Base-by-base conservation (phyloP, 2,329 filamentous ascomycete genomes). In the Ceratocystis huliohia region DNA sequence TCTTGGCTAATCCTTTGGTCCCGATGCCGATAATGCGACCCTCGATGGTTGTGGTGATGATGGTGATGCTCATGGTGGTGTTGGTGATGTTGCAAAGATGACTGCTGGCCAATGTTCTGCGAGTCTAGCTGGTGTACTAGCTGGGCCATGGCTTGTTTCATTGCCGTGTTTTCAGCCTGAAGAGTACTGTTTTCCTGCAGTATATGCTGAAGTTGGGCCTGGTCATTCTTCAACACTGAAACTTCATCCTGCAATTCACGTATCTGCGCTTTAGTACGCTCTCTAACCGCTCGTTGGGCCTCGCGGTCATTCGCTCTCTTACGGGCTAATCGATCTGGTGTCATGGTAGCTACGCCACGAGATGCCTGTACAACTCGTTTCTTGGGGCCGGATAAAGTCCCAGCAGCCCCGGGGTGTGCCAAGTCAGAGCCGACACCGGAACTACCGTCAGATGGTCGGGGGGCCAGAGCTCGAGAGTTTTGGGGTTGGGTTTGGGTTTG, bases 241-340 rank as follows among this genome's bases (percentile, higher is more conserved):
- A 68, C 66, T 61, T 68, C 66, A 53, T 68, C 67, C 59, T 68
- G 67, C 68, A 94, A 79, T 5, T 76, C 78, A 73, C 93, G 88
- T 70, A 94, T 94, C 74, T 89, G 88, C 67, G 85, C 83, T 76
- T 87, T 90, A 33, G 89, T 94, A 66, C 90, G 84, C 77, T 93
- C 88, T 53, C 90, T 82, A 68, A 95, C 94, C 48, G 89, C 89
- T 62, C 90, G 83, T 74, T 96, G 90, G 37, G 90, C 91, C 75
- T 95, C 89, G 67, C 90, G 86, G 84, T 68, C 81, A 71, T 83
- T 84, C 41, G 81, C 81, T 66, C 82, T 77, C 72, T 84, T 84
- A 74, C 89, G 88, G 67, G 85, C 83, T 63, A 91, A 78, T 75
- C 91, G 86, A 72, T 91, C 88, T 45, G 87, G 84, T 1, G 87